phyloP scores from a whole-genome alignment of 768 basidiomycete genomes.

The Antrodiella citrinella region DNA sequence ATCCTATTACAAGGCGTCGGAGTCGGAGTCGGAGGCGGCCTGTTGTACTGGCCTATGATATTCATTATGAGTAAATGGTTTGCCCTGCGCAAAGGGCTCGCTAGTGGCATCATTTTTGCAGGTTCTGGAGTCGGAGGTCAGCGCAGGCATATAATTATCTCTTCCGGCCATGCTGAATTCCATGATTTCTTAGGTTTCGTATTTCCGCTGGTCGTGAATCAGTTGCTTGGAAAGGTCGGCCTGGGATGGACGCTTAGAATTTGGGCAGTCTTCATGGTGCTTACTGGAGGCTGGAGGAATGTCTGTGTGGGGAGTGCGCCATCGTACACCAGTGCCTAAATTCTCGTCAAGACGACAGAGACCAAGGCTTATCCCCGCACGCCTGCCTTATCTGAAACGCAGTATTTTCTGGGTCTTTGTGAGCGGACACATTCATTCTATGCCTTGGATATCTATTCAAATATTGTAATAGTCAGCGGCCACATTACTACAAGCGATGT shows the following conservation, averaged over 20 bases:
- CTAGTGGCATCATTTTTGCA: slow-evolving; percentile 26
- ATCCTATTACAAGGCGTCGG: slow-evolving; percentile 16
- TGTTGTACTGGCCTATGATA: slow-evolving; percentile 21
- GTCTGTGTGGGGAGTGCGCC: slow-evolving; percentile 13
- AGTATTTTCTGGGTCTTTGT: slow-evolving; percentile 17
- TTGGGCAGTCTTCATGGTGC: slow-evolving; percentile 11
- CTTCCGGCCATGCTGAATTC: neutral
- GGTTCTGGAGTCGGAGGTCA: slow-evolving; percentile 19
- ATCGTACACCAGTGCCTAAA: slow-evolving; percentile 17
- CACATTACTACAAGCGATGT: slow-evolving; percentile 13
- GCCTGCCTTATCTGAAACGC: slow-evolving; percentile 14
- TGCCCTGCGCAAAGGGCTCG: slow-evolving; percentile 21
- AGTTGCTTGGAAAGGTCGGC: slow-evolving; percentile 11
- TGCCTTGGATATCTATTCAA: neutral
- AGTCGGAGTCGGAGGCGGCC: slow-evolving; percentile 16
- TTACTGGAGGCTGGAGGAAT: slow-evolving; percentile 12
- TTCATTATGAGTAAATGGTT: slow-evolving; percentile 28
- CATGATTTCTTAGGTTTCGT: slow-evolving; percentile 10
- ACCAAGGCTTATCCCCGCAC: slow-evolving; percentile 14
- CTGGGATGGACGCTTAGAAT: slow-evolving; percentile 17
- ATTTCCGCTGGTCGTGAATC: slow-evolving; percentile 15
- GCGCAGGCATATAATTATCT: neutral
- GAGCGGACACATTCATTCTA: too few relatives aligned
- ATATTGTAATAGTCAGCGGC: slow-evolving; percentile 3
- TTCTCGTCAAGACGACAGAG: slow-evolving; percentile 9